A percentile compares a stretch with the other conserved stretches of the same genome.
Conservation (phyloP, 768 basidiomycete genomes). For the Tylopilus rubrobrunneus region DNA sequence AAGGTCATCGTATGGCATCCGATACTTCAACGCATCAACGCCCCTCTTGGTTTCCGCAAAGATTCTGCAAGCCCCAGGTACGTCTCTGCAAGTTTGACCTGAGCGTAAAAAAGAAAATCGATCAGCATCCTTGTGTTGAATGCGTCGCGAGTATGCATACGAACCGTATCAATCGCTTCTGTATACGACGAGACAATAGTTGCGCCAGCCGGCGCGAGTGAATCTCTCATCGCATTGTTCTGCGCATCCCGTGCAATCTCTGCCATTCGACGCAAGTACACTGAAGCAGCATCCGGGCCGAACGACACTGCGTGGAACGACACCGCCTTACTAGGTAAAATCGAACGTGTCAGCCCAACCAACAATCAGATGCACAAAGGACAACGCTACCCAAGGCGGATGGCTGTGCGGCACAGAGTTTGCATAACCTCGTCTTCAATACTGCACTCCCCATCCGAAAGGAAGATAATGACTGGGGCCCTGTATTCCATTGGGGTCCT, state of each 20-base stretch:
- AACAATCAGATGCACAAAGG: background rate
- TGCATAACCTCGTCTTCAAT: slow-evolving; percentile 24
- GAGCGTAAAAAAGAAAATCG: background rate
- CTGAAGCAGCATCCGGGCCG: slow-evolving; percentile 30
- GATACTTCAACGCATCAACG: slow-evolving; percentile 35
- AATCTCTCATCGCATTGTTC: slow-evolving; percentile 38
- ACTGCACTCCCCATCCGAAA: no score
- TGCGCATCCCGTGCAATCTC: slow-evolving; percentile 47
- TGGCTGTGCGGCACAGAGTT: slow-evolving; percentile 39
- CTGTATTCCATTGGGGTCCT: no score
- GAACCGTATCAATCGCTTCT: slow-evolving; percentile 46
- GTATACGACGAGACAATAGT: slow-evolving; percentile 44
- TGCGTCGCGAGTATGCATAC: no score
- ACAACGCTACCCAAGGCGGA: slow-evolving; percentile 40
- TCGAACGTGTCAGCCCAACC: background rate
- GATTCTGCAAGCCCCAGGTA: slow-evolving; percentile 55
- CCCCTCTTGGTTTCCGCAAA: slow-evolving; percentile 51
- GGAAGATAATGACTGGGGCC: no score
- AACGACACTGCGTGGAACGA: slow-evolving; percentile 62
- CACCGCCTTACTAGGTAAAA: slow-evolving; percentile 47
- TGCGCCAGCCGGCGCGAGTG: slow-evolving; percentile 29
- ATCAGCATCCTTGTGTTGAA: background rate
- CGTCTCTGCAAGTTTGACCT: slow-evolving; percentile 55
- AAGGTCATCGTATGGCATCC: no score
- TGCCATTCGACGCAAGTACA: slow-evolving; percentile 45